Evolutionary conservation across 257 asterid genomes (phyloP), one percentile per base, ranked within the genome.

Genomic region (Avicennia marina): DNA sequence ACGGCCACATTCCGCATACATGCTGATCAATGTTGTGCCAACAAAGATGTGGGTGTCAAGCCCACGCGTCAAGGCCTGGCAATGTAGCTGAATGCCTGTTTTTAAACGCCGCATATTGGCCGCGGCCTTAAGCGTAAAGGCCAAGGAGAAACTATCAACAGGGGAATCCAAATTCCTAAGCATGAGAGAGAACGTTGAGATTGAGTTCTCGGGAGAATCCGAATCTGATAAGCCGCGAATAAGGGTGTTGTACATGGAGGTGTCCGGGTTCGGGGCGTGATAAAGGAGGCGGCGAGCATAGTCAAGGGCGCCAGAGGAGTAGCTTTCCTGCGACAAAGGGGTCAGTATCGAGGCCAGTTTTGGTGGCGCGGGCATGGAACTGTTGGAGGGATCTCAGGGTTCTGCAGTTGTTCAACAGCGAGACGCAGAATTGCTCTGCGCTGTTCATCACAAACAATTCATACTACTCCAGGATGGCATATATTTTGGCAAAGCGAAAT

Each of bases 181-280:
- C 94, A 90, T 72, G 24, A 54, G 61, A 16, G 69, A 70, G 70
- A 87, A 87, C 0, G 62, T 65, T 36, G 68, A 43, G 62, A 87
- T 38, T 4, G 95, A 81, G 15, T 36, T 25, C 15, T 56, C 70
- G 24, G 98, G 96, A 0, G 66, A 44, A 10, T 73, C 80, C 2
- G 96, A 83, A 31, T 83, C 88, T 2, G 90, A 71, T 50, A 70
- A 73, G n/a, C 94, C 96, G 11, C 98, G 95, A 15, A 90, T 81
- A 55, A 90, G 75, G 52, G 94, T 68, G 69, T 87, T 90, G 79
- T 79, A 87, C 94, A 87, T 87, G 90, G 85, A 87, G 24, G 78
- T 50, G 65, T 90, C 96, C 20, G 95, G 82, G 55, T 76, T 69
- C 4, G 72, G 82, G 61, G 69, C 13, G 73, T 50, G 57, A 43